Evolutionary conservation across 1,284 basidiomycete genomes (phyloP), one percentile per base, ranked within the genome.

Genomic region (Meira nashicola): DNA sequence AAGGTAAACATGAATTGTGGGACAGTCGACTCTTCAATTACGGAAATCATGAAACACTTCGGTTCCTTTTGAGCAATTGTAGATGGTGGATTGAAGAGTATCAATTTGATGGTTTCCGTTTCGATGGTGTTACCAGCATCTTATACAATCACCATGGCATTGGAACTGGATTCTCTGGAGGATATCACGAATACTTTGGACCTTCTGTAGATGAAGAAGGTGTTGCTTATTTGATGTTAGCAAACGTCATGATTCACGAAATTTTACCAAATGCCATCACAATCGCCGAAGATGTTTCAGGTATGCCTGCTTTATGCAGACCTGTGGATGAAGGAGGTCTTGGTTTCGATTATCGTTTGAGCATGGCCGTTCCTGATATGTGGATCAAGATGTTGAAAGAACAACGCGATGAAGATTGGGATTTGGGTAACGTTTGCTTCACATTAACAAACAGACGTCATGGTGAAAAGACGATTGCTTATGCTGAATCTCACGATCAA

Each of bases 351-450:
- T 98, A 97, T 80, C 87, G 94, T 19, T 82, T 98, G 49, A 91
- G 91, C 23, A 98, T 98, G 94, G 94, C 94, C 9, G 85, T 98
- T 53, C 94, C 94, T 1, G 94, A 98, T 79, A 97, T 96, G 92
- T 98, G 92, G 92, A 98, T 98, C 83, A 97, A 98, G 80, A 83
- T 97, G 23, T 84, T 97, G 68, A 98, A 98, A 79, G 94, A 98
- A 80, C 87, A 86, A 77, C 68, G 79, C 3, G 94, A 98, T 77
- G 86, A 89, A 67, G 84, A 88, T 48, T 98, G 94, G 94, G 84
- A 94, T 57, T 83, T 98, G 71, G 86, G 83, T 60, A 85, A 88
- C 78, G 93, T 98, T 65, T 87, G 88, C 23, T 88, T 89, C 77
- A 97, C 92, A 2, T 81, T 98, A 59, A 92, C 86, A 25, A 96